Conservation (phyloP, 2,329 filamentous ascomycete genomes). For the Xylaria hypoxylon region DNA sequence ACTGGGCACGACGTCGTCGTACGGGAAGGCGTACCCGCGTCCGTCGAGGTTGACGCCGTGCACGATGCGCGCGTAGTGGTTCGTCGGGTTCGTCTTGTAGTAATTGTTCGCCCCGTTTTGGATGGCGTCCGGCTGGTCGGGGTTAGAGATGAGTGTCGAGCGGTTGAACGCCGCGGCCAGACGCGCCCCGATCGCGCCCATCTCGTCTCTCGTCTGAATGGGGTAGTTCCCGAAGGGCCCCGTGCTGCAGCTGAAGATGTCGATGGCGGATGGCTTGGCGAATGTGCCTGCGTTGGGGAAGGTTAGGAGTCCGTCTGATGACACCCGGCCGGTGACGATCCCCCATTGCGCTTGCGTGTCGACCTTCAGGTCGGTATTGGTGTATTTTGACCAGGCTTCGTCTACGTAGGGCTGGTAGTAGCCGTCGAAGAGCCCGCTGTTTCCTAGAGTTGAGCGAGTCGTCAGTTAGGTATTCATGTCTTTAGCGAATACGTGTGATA, state of each 20-base stretch:
- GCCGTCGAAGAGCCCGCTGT: slow-evolving; percentile 59
- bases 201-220: slow-evolving; percentile 56
- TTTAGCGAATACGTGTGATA: too few species aligned
- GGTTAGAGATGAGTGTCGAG: slow-evolving; percentile 70
- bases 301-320: slow-evolving; percentile 50
- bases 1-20: slow-evolving; percentile 74
- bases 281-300: slow-evolving; percentile 58
- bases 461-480: slow-evolving; percentile 3
- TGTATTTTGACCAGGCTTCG: slow-evolving; percentile 64
- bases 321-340: slow-evolving; percentile 58
- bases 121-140: slow-evolving; percentile 65
- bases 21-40: slow-evolving; percentile 76
- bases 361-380: slow-evolving; percentile 57
- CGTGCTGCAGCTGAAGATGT: slow-evolving; percentile 51
- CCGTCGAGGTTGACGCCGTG: slow-evolving; percentile 70
- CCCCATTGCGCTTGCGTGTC: slow-evolving; percentile 68
- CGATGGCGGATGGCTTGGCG: slow-evolving; percentile 58
- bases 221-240: slow-evolving; percentile 66
- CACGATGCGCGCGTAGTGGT: slow-evolving; percentile 75
- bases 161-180: slow-evolving; percentile 81
- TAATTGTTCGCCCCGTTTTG: slow-evolving; percentile 72
- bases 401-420: slow-evolving; percentile 65
- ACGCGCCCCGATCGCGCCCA: slow-evolving; percentile 76
- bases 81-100: slow-evolving; percentile 64
- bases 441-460: slow-evolving; percentile 43